Conservation (phyloP, 768 basidiomycete genomes). For the Leccinum sublutescens region DNA sequence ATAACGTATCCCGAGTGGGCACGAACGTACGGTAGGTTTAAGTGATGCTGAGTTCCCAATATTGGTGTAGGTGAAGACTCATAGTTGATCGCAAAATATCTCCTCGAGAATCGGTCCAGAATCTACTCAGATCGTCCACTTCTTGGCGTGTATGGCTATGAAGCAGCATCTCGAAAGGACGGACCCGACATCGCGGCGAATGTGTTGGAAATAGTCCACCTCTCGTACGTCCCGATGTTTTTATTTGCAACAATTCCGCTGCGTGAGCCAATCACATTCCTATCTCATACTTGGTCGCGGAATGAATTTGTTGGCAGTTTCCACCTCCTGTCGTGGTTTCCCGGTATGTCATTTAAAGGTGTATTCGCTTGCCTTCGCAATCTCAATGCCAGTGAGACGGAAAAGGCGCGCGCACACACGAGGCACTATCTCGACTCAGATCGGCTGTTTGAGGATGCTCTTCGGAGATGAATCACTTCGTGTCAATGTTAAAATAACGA, state of each 20-base stretch:
- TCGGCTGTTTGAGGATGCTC: neutral
- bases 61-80: conserved; percentile 2
- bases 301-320: neutral
- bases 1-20: neutral
- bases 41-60: neutral
- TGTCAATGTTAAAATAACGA: neutral
- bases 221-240: neutral
- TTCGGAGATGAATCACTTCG: neutral
- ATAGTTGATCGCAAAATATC: neutral
- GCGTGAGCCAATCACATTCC: neutral
- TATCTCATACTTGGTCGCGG: no score
- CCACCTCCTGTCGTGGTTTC: conserved; percentile 8
- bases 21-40: conserved; percentile 6
- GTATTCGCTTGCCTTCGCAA: neutral
- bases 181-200: neutral
- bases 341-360: conserved; percentile 9
- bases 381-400: neutral
- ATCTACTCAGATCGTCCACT: neutral
- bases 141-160: neutral
- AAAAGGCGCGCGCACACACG: neutral
- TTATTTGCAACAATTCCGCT: neutral
- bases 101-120: neutral
- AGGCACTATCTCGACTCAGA: conserved; percentile 1
- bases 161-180: neutral
- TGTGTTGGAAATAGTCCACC: neutral